A percentile compares a stretch with the other conserved stretches of the same genome.
These are phyloP conservation scores for Eucalyptus grandis DNA, from an alignment of 345 rosid species.

Conservation along the genomic window DNA sequence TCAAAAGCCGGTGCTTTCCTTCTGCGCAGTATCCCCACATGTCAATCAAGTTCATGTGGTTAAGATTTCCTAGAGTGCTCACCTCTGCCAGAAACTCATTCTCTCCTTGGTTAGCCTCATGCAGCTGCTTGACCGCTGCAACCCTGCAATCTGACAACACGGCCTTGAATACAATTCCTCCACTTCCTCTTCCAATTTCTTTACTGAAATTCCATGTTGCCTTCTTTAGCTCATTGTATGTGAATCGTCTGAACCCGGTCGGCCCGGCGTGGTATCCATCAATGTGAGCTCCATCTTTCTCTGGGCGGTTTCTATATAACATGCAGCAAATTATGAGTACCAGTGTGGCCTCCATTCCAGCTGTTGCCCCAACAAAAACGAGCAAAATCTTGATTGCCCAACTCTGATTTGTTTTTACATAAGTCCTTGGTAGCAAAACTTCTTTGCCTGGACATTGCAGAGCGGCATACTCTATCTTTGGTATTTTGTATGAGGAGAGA, in stretches of 20 bases:
- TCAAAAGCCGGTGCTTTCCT: background rate
- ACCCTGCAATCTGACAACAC: background rate
- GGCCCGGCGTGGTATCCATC: background rate
- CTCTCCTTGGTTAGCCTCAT: background rate
- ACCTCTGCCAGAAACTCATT: background rate
- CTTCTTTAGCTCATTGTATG: background rate
- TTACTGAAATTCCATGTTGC: background rate
- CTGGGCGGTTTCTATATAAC: background rate
- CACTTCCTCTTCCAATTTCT: background rate
- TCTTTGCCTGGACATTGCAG: background rate
- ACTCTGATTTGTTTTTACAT: too few relatives aligned
- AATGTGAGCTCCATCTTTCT: background rate
- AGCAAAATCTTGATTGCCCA: background rate
- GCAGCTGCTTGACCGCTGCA: background rate
- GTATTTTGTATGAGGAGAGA: background rate
- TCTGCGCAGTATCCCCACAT: background rate
- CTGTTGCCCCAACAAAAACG: background rate
- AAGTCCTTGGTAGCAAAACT: background rate
- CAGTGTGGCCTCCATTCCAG: background rate
- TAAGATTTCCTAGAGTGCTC: background rate
- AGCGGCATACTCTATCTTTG: background rate
- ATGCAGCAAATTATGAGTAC: background rate
- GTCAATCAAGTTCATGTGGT: background rate
- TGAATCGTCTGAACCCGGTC: background rate
- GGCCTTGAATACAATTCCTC: background rate